A percentile compares a stretch with the other conserved stretches of the same genome.
Evolutionary conservation across 2,329 filamentous ascomycete species (phyloP).

Genomic region (Stachybotrys chartarum): DNA sequence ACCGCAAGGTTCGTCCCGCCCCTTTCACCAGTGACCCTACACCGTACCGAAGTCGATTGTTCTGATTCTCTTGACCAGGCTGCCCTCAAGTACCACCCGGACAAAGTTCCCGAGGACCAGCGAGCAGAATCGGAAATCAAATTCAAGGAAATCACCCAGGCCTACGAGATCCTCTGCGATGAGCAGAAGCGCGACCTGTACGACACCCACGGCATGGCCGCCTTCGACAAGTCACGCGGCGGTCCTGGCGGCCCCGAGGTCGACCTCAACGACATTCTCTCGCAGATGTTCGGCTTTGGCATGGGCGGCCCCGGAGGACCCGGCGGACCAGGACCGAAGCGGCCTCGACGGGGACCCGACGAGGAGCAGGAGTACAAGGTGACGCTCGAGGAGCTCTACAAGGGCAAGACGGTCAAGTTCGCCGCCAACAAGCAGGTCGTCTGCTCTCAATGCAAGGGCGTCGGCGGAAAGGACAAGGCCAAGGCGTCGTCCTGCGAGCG

Average conservation of each 20-base stretch:
- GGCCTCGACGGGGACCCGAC: conserved; percentile 65
- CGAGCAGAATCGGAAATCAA: conserved; percentile 79
- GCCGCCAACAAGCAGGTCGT: conserved; percentile 90
- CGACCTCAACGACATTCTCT: conserved; percentile 87
- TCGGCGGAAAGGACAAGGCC: conserved; percentile 84
- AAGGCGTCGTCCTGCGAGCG: conserved; percentile 76
- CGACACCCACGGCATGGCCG: conserved; percentile 91
- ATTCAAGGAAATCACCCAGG: conserved; percentile 89
- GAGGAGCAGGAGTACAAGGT: conserved; percentile 92
- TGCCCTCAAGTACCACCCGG: conserved; percentile 82
- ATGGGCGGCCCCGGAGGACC: conserved; percentile 51
- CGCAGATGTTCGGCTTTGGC: conserved; percentile 83
- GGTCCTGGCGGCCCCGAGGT: conserved; percentile 62
- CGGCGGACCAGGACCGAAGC: conserved; percentile 46
- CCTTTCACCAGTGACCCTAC: no score
- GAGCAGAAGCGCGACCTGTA: conserved; percentile 89
- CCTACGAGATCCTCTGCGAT: conserved; percentile 96
- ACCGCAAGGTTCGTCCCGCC: conserved; percentile 66
- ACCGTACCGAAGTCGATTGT: no score
- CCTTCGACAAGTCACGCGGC: conserved; percentile 72
- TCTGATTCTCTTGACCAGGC: conserved; percentile 43
- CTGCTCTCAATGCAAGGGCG: conserved; percentile 80
- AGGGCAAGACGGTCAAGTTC: conserved; percentile 97
- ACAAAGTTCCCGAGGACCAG: conserved; percentile 86
- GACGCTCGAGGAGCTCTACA: conserved; percentile 90